Percentiles rank a stretch among this genome's conserved stretches.
phyloP scores from a whole-genome alignment of 1,139 yeast genomes.

The Debaryomycetaceae sp. region DNA sequence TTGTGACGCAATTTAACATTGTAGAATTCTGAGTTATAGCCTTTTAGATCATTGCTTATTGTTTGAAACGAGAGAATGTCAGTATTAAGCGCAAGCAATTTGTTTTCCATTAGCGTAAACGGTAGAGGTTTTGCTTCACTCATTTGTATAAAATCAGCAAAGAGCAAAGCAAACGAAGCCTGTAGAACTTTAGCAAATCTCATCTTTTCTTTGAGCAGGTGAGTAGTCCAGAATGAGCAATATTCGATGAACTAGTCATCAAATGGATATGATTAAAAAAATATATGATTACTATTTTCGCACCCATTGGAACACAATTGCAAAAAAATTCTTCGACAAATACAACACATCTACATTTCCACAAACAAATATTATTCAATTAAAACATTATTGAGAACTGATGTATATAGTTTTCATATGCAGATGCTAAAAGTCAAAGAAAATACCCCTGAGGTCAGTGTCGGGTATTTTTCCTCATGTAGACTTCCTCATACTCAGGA shows the following conservation, averaged over 20 bases:
- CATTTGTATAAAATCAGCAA: not conserved
- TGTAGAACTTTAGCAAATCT: not conserved
- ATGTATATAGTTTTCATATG: not conserved
- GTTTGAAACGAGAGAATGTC: not conserved
- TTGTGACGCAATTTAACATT: not conserved
- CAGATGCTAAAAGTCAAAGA: not conserved
- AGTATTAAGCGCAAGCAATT: not conserved
- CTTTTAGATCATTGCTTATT: not conserved
- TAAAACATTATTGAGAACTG: not conserved
- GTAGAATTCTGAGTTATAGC: not conserved
- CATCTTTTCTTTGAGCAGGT: not conserved
- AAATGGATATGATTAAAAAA: no score
- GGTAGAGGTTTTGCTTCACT: not conserved
- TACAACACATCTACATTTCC: not conserved
- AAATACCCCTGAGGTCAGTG: slow-evolving; percentile 7
- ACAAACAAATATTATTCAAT: not conserved
- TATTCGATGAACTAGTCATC: no score
- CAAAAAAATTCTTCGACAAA: not conserved
- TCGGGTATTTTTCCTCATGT: slow-evolving; percentile 29
- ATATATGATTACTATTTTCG: not conserved
- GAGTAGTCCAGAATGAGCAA: not conserved
- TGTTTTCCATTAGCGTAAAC: not conserved
- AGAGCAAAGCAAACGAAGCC: not conserved
- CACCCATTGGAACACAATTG: not conserved
- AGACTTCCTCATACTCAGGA: slow-evolving; percentile 43